A percentile compares a stretch with the other conserved stretches of the same genome.
Conservation (phyloP, 768 basidiomycete species). For the Russula olivacea region DNA sequence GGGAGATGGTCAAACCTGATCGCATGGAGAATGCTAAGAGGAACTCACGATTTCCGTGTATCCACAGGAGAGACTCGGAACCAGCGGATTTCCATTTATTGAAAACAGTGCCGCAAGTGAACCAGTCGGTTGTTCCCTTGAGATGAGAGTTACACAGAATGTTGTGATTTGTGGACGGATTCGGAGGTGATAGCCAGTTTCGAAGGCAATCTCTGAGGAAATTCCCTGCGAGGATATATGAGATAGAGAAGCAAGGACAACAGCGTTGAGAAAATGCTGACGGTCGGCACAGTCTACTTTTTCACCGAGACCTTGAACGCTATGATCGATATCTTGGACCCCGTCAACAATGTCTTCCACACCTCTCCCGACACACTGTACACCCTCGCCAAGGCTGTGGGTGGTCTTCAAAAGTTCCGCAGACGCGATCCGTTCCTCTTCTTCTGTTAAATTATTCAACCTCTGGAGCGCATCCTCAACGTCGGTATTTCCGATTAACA, state of each 20-base stretch:
- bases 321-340: not conserved
- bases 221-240: not conserved
- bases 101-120: not conserved
- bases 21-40: not conserved
- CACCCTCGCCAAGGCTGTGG: not conserved
- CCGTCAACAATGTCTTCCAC: not conserved
- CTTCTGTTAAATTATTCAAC: not conserved
- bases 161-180: constrained; percentile 3
- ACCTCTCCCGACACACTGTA: not conserved
- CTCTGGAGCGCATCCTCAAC: not conserved
- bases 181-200: not conserved
- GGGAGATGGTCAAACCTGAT: not conserved
- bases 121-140: not conserved
- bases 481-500: not conserved
- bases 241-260: not conserved
- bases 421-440: not conserved
- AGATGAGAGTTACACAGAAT: not conserved
- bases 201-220: not conserved
- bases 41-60: constrained; percentile 1
- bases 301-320: not conserved
- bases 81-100: not conserved
- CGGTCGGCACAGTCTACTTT: not conserved
- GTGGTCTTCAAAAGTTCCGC: not conserved
- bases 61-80: not conserved
- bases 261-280: not conserved